Base-by-base conservation (phyloP, 139 green algal genomes). In the Picochlorum sp. region DNA sequence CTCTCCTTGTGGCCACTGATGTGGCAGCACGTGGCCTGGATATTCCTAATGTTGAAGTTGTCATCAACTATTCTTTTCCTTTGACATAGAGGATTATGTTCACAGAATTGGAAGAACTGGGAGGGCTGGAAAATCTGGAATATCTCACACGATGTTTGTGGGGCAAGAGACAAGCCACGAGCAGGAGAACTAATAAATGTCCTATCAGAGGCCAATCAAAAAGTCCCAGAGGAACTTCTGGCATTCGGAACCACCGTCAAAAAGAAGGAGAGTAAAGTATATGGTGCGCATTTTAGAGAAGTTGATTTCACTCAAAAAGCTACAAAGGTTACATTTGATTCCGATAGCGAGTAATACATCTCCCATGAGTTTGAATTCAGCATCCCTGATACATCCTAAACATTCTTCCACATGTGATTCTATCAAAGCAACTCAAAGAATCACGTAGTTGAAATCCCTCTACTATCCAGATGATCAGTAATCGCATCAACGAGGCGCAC, bases 51-150 rank as follows among this genome's bases (percentile, higher is more conserved):
- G 82, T 90, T 10, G 76, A 88, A 66, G 65, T 54, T 15, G 93
- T 99, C 2, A 92, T 99, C 68, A 99, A 99, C 82, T 98, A 96
- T 79, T 88, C 78, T 45, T 97, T 99, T 74, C 93, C 93, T 0
- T 73, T 96, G 13, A 96, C 89, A 1, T 80, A 4, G 92, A 97
- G 78, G 92, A 99, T 82, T 98, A 99, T 65, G 90, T 98, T 54
- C 93, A 98, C 70, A 78, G 93, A 55, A 98, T 98, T 63, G 91
- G 91, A 1, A 75, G 93, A 41, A 98, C 92, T 11, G 93, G 93
- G 2, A 77, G 93, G 6, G 92, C 92, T 2, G 93, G 93, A 50
- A 95, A 95, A 68, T 94, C 80, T 44, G 84, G 89, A 44, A 41
- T 81, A 0, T 80, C 91, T 18, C 77, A 92, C 72, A 97, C 91